Percentiles rank a stretch among this genome's conserved stretches.
phyloP scores from a whole-genome alignment of 352 stramenopile genomes.

The Phytophthora litchii region DNA sequence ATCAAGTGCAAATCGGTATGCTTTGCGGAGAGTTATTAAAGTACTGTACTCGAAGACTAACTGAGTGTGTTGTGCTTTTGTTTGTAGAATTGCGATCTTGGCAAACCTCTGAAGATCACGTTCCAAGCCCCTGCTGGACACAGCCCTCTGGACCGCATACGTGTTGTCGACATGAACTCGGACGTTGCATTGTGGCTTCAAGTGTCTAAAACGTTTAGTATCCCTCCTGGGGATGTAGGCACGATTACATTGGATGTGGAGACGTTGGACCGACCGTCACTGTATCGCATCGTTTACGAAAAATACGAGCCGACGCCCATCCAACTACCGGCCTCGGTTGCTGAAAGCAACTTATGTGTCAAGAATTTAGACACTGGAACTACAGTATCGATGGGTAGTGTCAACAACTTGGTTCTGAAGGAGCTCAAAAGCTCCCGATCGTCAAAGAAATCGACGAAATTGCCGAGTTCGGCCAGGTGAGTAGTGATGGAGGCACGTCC shows the following conservation, averaged over 20 bases:
- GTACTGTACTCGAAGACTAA: constrained; percentile 1
- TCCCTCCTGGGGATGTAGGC: constrained; percentile 75
- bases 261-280: constrained; percentile 74
- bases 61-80: constrained; percentile 5
- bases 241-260: constrained; percentile 85
- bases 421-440: constrained; percentile 65
- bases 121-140: constrained; percentile 77
- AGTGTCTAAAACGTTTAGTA: constrained; percentile 84
- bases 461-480: constrained; percentile 69
- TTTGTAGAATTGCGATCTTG: constrained; percentile 75
- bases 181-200: constrained; percentile 83
- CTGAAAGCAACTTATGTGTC: constrained; percentile 75
- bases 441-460: constrained; percentile 55
- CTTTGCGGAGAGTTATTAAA: neutral
- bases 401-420: constrained; percentile 81
- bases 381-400: constrained; percentile 73
- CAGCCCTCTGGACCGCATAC: constrained; percentile 79
- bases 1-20: constrained; percentile 79
- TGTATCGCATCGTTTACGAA: constrained; percentile 89
- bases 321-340: constrained; percentile 52
- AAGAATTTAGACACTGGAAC: constrained; percentile 85
- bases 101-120: constrained; percentile 77
- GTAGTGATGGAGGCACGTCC: neutral
- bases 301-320: constrained; percentile 84
- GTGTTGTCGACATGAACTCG: constrained; percentile 87